phyloP scores from a whole-genome alignment of 257 asterid genomes.

The Primulina huaijiensis region DNA sequence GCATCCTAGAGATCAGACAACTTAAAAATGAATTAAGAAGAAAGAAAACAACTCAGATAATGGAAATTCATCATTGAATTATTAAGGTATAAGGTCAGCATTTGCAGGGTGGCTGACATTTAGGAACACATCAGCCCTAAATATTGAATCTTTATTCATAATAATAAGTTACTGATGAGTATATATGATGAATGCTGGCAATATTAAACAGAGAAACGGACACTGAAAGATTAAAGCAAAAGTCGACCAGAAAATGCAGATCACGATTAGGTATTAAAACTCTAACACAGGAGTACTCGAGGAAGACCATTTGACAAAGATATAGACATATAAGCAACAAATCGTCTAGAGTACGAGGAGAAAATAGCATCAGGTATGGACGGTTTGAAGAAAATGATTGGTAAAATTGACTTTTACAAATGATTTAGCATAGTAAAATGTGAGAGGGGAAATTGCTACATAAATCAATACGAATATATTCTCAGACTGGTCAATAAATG shows the following conservation, averaged over 20 bases:
- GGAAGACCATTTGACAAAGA: neutral
- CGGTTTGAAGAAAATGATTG: neutral
- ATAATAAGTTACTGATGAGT: neutral
- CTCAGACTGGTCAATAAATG: constrained; percentile 4
- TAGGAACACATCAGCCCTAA: neutral
- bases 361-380: neutral
- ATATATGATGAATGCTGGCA: neutral
- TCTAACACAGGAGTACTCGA: neutral
- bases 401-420: neutral
- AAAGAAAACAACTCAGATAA: constrained; percentile 4
- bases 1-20: constrained; percentile 49
- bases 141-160: neutral
- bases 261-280: neutral
- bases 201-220: neutral
- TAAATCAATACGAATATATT: constrained; percentile 7
- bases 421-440: neutral
- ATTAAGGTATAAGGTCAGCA: neutral
- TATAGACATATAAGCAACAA: neutral
- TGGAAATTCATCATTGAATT: neutral
- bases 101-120: neutral
- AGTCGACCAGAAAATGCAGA: neutral
- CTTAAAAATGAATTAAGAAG: constrained; percentile 12
- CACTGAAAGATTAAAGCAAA: neutral
- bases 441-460: neutral
- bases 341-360: neutral